These are phyloP conservation scores for Tuber brumale DNA, from an alignment of 495 filamentous ascomycete species.

Conservation along the genomic window DNA sequence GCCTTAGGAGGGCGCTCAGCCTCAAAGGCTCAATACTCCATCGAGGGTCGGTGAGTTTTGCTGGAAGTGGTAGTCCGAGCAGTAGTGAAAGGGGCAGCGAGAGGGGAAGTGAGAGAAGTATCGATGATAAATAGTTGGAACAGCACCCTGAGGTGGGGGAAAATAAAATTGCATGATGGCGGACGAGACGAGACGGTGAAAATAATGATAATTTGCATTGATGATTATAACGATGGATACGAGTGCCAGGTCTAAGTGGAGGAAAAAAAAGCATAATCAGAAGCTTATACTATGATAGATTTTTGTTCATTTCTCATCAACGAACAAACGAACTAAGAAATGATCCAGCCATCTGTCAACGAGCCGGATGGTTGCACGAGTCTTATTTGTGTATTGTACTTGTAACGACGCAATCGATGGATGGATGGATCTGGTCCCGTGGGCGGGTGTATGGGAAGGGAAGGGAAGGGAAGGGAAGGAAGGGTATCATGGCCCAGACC, in stretches of 20 bases:
- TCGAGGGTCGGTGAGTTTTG: constrained; percentile 18
- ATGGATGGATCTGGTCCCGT: neutral
- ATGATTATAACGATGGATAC: neutral
- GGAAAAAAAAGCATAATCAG: constrained; percentile 10
- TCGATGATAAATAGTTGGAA: neutral
- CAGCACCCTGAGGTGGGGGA: neutral
- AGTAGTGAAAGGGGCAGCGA: constrained; percentile 14
- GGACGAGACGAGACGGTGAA: neutral
- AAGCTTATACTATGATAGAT: constrained; percentile 9
- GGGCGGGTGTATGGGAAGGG: neutral
- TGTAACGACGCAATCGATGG: neutral
- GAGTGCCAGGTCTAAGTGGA: neutral
- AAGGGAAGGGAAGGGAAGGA: constrained; percentile 1
- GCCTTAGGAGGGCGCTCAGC: constrained; percentile 33
- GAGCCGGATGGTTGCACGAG: constrained; percentile 10
- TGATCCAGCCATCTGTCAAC: constrained; percentile 12
- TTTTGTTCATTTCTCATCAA: constrained; percentile 13
- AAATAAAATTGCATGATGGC: neutral
- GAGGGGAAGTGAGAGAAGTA: constrained; percentile 2
- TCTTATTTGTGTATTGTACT: constrained; percentile 6
- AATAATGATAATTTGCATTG: constrained; percentile 10
- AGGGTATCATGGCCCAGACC: constrained; percentile 13
- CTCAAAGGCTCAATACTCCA: constrained; percentile 34
- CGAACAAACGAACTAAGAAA: constrained; percentile 5
- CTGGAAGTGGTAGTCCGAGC: constrained; percentile 16